These are phyloP conservation scores for Cenchrus purpureus DNA, from an alignment of 176 grass and related monocot genomes.

Conservation along the genomic window DNA sequence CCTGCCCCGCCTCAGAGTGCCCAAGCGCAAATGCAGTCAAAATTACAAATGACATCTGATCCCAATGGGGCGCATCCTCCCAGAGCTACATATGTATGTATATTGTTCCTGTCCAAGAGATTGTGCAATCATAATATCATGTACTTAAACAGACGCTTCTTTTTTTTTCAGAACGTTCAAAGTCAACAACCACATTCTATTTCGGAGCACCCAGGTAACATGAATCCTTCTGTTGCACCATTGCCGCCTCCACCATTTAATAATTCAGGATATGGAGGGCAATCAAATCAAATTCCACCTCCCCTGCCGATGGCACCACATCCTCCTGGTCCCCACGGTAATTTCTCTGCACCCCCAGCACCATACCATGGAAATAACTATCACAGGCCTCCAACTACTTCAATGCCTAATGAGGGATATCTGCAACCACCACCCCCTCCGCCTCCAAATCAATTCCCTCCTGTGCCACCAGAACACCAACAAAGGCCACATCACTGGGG, in stretches of 20 bases:
- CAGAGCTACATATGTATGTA: conserved; percentile 48
- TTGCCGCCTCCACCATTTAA: conserved; percentile 59
- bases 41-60: conserved; percentile 48
- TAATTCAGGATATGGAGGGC: conserved; percentile 61
- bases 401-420: conserved; percentile 61
- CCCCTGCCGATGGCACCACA: conserved; percentile 47
- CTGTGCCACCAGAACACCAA: conserved; percentile 54
- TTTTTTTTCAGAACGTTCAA: conserved; percentile 69
- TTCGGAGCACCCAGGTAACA: conserved; percentile 42
- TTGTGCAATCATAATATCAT: conserved; percentile 33
- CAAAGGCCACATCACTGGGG: conserved; percentile 57
- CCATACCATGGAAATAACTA: conserved; percentile 69
- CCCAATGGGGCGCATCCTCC: conserved; percentile 37
- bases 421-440: conserved; percentile 69
- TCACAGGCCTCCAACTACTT: conserved; percentile 50
- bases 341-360: conserved; percentile 42
- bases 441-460: conserved; percentile 66
- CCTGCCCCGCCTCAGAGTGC: conserved; percentile 42
- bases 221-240: conserved; percentile 46
- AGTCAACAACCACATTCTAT: conserved; percentile 58
- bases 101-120: conserved; percentile 26
- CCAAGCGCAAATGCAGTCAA: conserved; percentile 38
- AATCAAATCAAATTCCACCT: conserved; percentile 64
- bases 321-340: conserved; percentile 53
- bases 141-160: conserved; percentile 23